A percentile compares a stretch with the other conserved stretches of the same genome.
phyloP scores from a whole-genome alignment of 2,329 filamentous ascomycete species.

The Penicillium brevicompactum region DNA sequence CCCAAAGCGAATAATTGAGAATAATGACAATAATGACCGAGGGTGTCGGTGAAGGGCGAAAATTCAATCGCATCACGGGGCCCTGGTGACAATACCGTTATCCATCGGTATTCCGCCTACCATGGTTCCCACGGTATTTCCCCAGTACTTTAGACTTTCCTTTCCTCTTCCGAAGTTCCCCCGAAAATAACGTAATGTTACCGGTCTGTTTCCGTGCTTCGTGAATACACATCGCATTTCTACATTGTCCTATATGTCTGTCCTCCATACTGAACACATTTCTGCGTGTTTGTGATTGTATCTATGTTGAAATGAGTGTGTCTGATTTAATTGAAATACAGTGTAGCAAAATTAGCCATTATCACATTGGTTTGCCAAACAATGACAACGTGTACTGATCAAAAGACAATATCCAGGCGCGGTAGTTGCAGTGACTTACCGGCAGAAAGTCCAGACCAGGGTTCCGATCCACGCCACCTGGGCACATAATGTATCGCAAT shows the following conservation, averaged over 20 bases:
- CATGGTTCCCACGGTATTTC: slow-evolving; percentile 7
- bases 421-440: slow-evolving; percentile 7
- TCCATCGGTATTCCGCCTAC: background rate
- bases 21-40: slow-evolving; percentile 13
- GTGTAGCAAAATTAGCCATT: no score
- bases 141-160: slow-evolving; percentile 9
- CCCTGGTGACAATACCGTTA: slow-evolving; percentile 9
- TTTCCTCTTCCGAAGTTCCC: background rate
- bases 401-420: background rate
- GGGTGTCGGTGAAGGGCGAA: slow-evolving; percentile 20
- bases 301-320: no score
- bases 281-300: no score
- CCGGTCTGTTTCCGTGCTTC: slow-evolving; percentile 31
- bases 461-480: slow-evolving; percentile 6
- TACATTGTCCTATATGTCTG: no score
- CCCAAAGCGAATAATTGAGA: background rate
- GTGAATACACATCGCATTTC: background rate
- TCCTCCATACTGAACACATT: no score
- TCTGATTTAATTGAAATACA: background rate
- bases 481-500: slow-evolving; percentile 5
- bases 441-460: slow-evolving; percentile 7
- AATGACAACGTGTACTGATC: slow-evolving; percentile 5
- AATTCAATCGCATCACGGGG: slow-evolving; percentile 31
- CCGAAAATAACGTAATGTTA: slow-evolving; percentile 23
- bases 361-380: background rate